A percentile compares a stretch with the other conserved stretches of the same genome.
Evolutionary conservation across 768 basidiomycete genomes (phyloP).

Genomic region (Serendipita sp.): DNA sequence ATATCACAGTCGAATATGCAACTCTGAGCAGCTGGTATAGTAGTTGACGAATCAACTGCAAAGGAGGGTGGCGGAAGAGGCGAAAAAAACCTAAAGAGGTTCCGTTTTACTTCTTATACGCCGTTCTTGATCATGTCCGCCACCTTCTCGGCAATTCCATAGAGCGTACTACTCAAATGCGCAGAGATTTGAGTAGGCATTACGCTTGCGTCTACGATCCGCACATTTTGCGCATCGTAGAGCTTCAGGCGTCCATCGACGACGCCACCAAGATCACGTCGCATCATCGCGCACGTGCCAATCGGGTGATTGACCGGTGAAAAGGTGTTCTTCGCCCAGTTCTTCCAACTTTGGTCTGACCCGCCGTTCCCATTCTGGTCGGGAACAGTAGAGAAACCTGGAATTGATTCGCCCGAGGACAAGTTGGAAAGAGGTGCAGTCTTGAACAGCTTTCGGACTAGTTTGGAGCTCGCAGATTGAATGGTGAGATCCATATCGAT

Average conservation of each 20-base stretch:
- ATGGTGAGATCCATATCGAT: constrained; percentile 33
- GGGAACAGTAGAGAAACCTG: constrained; percentile 28
- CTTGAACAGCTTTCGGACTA: constrained; percentile 28
- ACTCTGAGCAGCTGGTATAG: too few species aligned
- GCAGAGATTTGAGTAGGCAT: constrained; percentile 34
- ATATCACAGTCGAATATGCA: too few species aligned
- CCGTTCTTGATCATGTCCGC: constrained; percentile 15
- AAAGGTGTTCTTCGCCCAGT: constrained; percentile 29
- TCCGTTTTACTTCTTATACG: neutral
- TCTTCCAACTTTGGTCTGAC: constrained; percentile 29
- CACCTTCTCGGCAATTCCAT: constrained; percentile 41
- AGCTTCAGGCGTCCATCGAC: constrained; percentile 13
- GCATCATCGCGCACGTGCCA: constrained; percentile 26
- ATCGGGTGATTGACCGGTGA: constrained; percentile 34
- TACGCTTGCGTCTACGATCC: constrained; percentile 36
- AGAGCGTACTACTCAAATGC: constrained; percentile 32
- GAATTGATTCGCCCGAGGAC: constrained; percentile 29
- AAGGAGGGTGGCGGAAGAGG: too few species aligned
- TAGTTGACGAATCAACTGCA: too few species aligned
- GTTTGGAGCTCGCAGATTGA: constrained; percentile 32
- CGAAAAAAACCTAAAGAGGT: too few species aligned
- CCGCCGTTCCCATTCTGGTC: constrained; percentile 24
- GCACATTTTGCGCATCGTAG: constrained; percentile 20
- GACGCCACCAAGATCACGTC: constrained; percentile 19
- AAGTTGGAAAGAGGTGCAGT: constrained; percentile 26